These are phyloP conservation scores for Kwoniella sp. DNA, from an alignment of 768 basidiomycete genomes.

Conservation along the genomic window DNA sequence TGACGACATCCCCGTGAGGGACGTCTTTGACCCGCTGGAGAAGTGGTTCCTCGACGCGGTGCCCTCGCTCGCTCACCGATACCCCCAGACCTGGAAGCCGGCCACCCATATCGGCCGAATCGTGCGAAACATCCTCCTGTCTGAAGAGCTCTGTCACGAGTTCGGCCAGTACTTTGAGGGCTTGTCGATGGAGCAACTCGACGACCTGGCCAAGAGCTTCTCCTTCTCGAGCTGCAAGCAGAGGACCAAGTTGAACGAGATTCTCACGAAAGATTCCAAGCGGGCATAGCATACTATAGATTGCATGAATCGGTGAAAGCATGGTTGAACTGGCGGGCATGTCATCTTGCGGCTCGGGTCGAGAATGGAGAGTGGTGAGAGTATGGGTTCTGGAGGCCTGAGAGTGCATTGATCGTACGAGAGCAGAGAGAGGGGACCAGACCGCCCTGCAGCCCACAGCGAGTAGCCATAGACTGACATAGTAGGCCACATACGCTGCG, in stretches of 20 bases:
- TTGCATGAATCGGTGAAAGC: no score
- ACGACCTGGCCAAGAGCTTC: conserved; percentile 68
- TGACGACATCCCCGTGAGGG: conserved; percentile 57
- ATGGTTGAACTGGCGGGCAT: no score
- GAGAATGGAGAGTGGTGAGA: no score
- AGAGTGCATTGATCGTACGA: no score
- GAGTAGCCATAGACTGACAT: no score
- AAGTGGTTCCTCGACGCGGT: conserved; percentile 52
- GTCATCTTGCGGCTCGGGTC: no score
- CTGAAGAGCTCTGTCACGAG: conserved; percentile 50
- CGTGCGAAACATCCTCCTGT: conserved; percentile 64
- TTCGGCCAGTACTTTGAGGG: conserved; percentile 51
- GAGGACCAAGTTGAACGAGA: conserved; percentile 61
- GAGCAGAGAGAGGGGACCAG: no score
- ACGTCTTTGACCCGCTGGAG: conserved; percentile 64
- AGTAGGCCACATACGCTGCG: no score
- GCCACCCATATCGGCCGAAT: conserved; percentile 52
- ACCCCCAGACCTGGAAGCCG: conserved; percentile 52
- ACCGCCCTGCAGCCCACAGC: no score
- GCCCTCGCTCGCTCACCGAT: conserved; percentile 55
- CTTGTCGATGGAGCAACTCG: conserved; percentile 56
- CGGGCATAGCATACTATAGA: no score
- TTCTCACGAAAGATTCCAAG: conserved; percentile 32
- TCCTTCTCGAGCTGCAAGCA: conserved; percentile 63
- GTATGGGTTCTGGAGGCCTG: no score